These are phyloP conservation scores for Exophiala sideris DNA, from an alignment of 2,329 filamentous ascomycete species.

Conservation along the genomic window DNA sequence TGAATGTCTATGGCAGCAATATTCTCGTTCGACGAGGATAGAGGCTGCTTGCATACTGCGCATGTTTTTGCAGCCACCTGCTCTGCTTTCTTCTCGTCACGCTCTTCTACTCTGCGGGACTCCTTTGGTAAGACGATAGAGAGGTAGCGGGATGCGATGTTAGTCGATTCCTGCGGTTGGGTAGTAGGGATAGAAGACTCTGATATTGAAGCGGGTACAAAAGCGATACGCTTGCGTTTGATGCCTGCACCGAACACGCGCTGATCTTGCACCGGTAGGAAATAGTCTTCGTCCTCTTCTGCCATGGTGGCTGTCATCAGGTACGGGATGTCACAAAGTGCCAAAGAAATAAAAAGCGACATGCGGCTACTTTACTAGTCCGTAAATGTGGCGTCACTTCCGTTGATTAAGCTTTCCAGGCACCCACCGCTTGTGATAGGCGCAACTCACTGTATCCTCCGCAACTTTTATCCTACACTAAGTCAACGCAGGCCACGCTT, in stretches of 20 bases:
- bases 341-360: no score
- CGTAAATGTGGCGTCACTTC: no score
- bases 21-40: slow-evolving; percentile 29
- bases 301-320: slow-evolving; percentile 1
- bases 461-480: neutral
- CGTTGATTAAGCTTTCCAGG: neutral
- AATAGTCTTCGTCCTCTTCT: slow-evolving; percentile 56
- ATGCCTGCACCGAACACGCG: slow-evolving; percentile 62
- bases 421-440: slow-evolving; percentile 4
- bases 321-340: no score
- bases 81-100: neutral
- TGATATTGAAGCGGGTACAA: slow-evolving; percentile 50
- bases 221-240: slow-evolving; percentile 58
- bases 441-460: neutral
- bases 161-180: slow-evolving; percentile 23
- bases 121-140: slow-evolving; percentile 43
- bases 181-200: slow-evolving; percentile 26
- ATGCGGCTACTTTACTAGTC: no score
- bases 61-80: slow-evolving; percentile 38
- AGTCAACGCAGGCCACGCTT: no score
- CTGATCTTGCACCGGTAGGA: slow-evolving; percentile 57
- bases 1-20: slow-evolving; percentile 11
- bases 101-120: slow-evolving; percentile 2
- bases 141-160: slow-evolving; percentile 43
- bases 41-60: slow-evolving; percentile 59